Evolutionary conservation across 441 rosid species (phyloP), one percentile per base, ranked within the genome.

Genomic region (Corymbia calophylla): DNA sequence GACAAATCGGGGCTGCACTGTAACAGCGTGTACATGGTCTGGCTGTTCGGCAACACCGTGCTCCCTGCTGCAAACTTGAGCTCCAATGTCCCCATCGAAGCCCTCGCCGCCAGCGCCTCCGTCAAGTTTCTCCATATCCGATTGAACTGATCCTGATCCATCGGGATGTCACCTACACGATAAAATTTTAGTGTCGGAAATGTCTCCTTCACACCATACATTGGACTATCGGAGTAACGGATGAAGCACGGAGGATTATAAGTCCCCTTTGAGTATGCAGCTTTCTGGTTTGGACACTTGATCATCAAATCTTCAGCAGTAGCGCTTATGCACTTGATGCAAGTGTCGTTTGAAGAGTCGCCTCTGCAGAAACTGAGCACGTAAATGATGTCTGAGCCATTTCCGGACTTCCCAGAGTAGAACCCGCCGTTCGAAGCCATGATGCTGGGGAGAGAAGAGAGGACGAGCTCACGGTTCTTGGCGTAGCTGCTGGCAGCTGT

Each of bases 91-190:
- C 44, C 44, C 44, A 23, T 56, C 21, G 27, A 64, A n/a, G 70
- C 10, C 35, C 35, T n/a, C 35, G 2, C 11, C 2, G 21, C 39
- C 10, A 64, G 39, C 16, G 2, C 1, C 73, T n/a, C 73, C 1
- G 3, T 64, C 19, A n/a, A 15, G 21, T 64, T 64, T 5, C 73
- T n/a, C 73, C 70, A 64, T 64, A 64, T 64, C 70, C 9, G 5
- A 64, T 64, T 2, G 10, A 64, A 64, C 35, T 64, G 70, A 64
- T 64, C 35, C 70, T n/a, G 35, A 64, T 64, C 70, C 35, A 64
- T 64, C 1, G 0, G 19, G 70, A 64, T 15, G 35, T 64, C 1
- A 35, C 5, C 5, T 1, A 10, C n/a, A 19, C 0, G 17, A 29
- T 29, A 14, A 14, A 14, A 3, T 9, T 1, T 13, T 62, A 7